Evolutionary conservation across 208 protist genomes (phyloP).

Genomic region (Porcisia deanei): DNA sequence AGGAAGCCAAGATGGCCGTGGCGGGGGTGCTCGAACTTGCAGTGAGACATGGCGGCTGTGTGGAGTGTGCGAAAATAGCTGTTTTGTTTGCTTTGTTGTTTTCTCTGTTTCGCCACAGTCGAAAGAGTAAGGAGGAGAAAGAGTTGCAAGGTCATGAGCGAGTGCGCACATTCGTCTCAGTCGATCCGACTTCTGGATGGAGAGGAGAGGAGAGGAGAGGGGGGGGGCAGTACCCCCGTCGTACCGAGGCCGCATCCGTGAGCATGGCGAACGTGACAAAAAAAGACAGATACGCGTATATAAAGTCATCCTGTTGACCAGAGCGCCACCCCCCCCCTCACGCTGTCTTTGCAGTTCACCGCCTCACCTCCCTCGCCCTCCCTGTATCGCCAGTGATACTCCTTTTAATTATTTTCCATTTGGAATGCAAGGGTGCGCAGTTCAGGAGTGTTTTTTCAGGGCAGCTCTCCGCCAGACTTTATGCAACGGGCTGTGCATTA

Average conservation of each 20-base stretch:
- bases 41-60: slow-evolving; percentile 80
- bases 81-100: neutral
- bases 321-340: neutral
- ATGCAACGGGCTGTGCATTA: neutral
- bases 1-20: slow-evolving; percentile 98
- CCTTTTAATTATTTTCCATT: neutral
- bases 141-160: neutral
- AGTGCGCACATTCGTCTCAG: neutral
- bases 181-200: neutral
- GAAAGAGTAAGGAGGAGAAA: neutral
- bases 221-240: too few relatives aligned
- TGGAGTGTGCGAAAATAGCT: neutral
- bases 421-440: neutral
- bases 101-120: neutral
- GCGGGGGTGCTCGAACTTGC: slow-evolving; percentile 98
- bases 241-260: too few relatives aligned
- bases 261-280: neutral
- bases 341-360: neutral
- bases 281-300: neutral
- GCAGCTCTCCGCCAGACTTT: neutral
- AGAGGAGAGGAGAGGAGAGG: neutral
- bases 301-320: neutral
- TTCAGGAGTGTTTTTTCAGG: neutral
- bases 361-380: neutral
- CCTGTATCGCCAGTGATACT: neutral